Percentiles rank a stretch among this genome's conserved stretches.
phyloP scores from a whole-genome alignment of 2,329 filamentous ascomycete species.

The Ceratocystiopsis sp. region DNA sequence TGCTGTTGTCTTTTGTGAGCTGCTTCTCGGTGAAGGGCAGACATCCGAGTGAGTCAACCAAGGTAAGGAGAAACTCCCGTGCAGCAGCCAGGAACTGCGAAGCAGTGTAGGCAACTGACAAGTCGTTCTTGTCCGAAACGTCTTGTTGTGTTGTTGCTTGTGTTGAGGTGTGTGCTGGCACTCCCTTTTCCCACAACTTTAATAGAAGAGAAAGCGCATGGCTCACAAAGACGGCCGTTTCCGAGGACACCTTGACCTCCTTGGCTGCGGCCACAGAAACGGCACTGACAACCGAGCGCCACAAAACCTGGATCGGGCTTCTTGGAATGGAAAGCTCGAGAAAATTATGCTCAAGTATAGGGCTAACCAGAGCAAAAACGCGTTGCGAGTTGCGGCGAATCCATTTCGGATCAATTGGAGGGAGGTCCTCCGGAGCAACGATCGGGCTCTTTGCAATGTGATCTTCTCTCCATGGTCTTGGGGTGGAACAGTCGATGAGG shows the following conservation, averaged over 20 bases:
- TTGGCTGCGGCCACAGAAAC: constrained; percentile 56
- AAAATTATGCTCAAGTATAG: constrained; percentile 44
- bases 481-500: constrained; percentile 44
- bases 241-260: constrained; percentile 75
- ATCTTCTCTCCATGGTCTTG: constrained; percentile 56
- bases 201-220: constrained; percentile 52
- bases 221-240: constrained; percentile 66
- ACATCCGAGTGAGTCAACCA: constrained; percentile 34
- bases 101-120: constrained; percentile 11
- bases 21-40: constrained; percentile 48
- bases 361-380: constrained; percentile 45
- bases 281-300: constrained; percentile 43
- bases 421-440: constrained; percentile 56
- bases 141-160: constrained; percentile 18
- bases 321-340: constrained; percentile 42
- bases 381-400: constrained; percentile 51
- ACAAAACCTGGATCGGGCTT: constrained; percentile 36
- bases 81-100: constrained; percentile 37
- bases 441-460: constrained; percentile 45
- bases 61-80: constrained; percentile 29
- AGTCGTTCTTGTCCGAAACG: constrained; percentile 20
- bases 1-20: constrained; percentile 30
- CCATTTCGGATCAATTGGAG: constrained; percentile 74
- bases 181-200: constrained; percentile 47
- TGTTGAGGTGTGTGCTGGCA: constrained; percentile 21